These are phyloP conservation scores for Eudorina sp. DNA, from an alignment of 139 green algal genomes.

Conservation along the genomic window DNA sequence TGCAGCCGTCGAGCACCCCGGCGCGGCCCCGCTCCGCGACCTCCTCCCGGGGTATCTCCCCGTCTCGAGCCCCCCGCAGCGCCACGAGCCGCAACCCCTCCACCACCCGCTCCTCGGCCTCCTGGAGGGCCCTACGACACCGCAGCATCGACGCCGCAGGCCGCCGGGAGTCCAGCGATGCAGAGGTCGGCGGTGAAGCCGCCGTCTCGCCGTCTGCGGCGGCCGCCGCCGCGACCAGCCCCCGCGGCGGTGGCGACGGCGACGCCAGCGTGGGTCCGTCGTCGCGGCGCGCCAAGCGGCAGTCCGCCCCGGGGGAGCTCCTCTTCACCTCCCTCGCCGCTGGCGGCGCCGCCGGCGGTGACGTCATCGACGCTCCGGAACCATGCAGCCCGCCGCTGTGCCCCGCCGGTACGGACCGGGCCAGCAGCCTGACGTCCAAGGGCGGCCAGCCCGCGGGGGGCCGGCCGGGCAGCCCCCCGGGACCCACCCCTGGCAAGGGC, in stretches of 20 bases:
- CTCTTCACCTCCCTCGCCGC: not conserved
- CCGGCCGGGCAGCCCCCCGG: not conserved
- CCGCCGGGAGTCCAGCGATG: too few relatives aligned
- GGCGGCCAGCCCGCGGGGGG: too few relatives aligned
- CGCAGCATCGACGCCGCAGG: not conserved
- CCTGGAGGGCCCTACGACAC: not conserved
- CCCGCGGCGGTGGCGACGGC: not conserved
- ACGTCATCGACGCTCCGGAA: not conserved
- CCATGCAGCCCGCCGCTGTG: not conserved
- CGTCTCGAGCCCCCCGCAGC: not conserved
- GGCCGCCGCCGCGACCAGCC: too few relatives aligned
- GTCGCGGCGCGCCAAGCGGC: not conserved
- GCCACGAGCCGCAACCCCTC: not conserved
- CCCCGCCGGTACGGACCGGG: not conserved
- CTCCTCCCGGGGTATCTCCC: not conserved
- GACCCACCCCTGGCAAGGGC: not conserved
- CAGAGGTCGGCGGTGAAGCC: not conserved
- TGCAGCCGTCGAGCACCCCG: too few relatives aligned
- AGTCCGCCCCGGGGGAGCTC: constrained; percentile 26
- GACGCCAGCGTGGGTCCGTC: not conserved
- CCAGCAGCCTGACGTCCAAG: not conserved
- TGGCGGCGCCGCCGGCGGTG: not conserved
- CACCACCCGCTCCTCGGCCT: not conserved
- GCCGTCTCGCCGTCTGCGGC: not conserved
- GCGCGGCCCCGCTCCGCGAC: constrained; percentile 11